Conservation (phyloP, 2,329 filamentous ascomycete species). For the Claviceps digitariae region DNA sequence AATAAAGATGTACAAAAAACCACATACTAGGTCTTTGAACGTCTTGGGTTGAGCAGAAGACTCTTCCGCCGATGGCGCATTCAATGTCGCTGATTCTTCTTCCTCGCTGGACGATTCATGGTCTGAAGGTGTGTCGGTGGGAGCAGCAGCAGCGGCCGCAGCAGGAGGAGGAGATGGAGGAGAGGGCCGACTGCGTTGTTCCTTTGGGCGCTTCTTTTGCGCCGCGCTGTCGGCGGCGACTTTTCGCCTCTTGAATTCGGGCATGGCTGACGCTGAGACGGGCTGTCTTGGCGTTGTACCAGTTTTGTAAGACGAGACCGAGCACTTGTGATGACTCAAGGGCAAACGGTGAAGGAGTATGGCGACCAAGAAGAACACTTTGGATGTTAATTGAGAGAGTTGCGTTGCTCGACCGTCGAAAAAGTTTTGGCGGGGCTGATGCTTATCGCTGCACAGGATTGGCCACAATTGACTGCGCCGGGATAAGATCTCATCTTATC, state of each 20-base stretch:
- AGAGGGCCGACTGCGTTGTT: not conserved
- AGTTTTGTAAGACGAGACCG: too few species aligned
- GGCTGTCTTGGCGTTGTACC: too few species aligned
- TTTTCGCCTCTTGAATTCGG: conserved; percentile 28
- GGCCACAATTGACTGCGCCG: not conserved
- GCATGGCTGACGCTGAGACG: conserved; percentile 13
- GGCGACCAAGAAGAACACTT: not conserved
- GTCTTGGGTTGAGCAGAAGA: conserved; percentile 34
- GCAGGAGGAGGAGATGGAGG: not conserved
- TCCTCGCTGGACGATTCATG: conserved; percentile 5
- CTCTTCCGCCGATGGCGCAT: conserved; percentile 20
- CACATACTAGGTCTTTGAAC: conserved; percentile 48
- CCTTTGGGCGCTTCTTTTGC: conserved; percentile 7
- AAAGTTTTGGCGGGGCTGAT: conserved; percentile 22
- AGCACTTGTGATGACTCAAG: not conserved
- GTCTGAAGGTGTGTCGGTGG: conserved; percentile 1
- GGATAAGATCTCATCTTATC: conserved; percentile 15
- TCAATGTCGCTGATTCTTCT: conserved; percentile 22
- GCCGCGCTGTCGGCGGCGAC: conserved; percentile 18
- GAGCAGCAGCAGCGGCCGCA: not conserved
- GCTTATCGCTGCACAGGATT: conserved; percentile 5
- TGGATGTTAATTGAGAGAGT: not conserved
- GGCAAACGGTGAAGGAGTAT: not conserved
- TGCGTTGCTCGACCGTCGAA: not conserved
- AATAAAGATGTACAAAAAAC: not conserved